These are phyloP conservation scores for Polychytrium aggregatum DNA, from an alignment of 192 early-diverging fungal species.

Conservation along the genomic window DNA sequence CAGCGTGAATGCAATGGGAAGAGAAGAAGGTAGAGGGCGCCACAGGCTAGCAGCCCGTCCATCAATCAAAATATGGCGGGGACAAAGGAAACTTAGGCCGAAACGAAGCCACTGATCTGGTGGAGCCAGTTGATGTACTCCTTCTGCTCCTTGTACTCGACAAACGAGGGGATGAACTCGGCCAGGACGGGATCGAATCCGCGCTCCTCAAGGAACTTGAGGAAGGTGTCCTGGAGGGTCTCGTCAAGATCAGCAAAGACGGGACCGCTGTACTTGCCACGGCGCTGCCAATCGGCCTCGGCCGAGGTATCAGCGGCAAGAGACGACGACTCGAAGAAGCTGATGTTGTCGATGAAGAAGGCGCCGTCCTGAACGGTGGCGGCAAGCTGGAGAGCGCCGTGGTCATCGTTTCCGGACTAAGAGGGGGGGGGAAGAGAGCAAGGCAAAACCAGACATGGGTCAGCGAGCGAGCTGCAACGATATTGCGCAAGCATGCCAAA, in stretches of 20 bases:
- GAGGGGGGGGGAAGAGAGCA: too few relatives aligned
- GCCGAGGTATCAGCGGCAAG: slow-evolving; percentile 52
- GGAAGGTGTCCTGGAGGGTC: slow-evolving; percentile 39
- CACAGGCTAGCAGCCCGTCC: too few relatives aligned
- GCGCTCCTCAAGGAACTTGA: slow-evolving; percentile 67
- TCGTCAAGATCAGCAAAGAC: slow-evolving; percentile 86
- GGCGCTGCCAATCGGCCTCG: slow-evolving; percentile 82
- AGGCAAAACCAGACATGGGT: too few relatives aligned
- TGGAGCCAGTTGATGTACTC: slow-evolving; percentile 87
- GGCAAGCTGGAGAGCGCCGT: slow-evolving; percentile 72
- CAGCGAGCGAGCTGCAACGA: too few relatives aligned
- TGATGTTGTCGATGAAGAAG: slow-evolving; percentile 76
- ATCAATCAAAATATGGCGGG: not conserved
- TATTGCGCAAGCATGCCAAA: too few relatives aligned
- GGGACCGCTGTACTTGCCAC: slow-evolving; percentile 80
- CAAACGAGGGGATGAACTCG: slow-evolving; percentile 76
- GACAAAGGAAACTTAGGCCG: slow-evolving; percentile 22
- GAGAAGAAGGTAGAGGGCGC: too few relatives aligned
- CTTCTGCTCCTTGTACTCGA: slow-evolving; percentile 90
- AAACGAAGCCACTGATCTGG: slow-evolving; percentile 68
- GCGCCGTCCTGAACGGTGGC: slow-evolving; percentile 70
- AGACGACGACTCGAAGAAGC: slow-evolving; percentile 50
- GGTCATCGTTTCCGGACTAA: too few relatives aligned
- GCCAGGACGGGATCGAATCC: slow-evolving; percentile 74
- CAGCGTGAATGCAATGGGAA: too few relatives aligned